phyloP scores from a whole-genome alignment of 345 rosid species.

The Pugionium dolabratum region DNA sequence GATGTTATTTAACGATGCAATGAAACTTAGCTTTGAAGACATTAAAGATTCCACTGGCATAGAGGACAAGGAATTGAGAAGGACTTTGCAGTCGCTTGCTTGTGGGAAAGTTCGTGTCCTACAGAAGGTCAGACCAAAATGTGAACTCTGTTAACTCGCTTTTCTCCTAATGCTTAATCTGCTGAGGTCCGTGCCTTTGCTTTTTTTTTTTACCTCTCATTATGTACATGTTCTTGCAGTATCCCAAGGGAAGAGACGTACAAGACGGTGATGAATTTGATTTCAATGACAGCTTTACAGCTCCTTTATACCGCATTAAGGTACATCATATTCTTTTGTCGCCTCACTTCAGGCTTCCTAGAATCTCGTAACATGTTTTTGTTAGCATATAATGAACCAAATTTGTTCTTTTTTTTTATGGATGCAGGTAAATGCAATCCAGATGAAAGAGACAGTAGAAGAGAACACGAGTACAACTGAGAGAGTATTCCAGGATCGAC shows the following conservation, averaged over 20 bases:
- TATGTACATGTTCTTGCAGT: conserved; percentile 43
- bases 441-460: conserved; percentile 99
- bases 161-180: conserved; percentile 18
- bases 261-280: conserved; percentile 84
- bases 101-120: conserved; percentile 97
- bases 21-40: conserved; percentile 87
- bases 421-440: conserved; percentile 96
- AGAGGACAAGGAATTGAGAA: conserved; percentile 91
- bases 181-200: not conserved
- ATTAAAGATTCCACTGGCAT: conserved; percentile 88
- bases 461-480: conserved; percentile 97
- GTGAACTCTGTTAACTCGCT: not conserved
- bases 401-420: conserved; percentile 5
- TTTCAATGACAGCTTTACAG: conserved; percentile 79
- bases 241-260: conserved; percentile 92
- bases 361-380: not conserved
- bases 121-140: conserved; percentile 58
- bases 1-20: conserved; percentile 95
- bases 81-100: conserved; percentile 96
- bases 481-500: conserved; percentile 97
- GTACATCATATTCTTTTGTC: conserved; percentile 36
- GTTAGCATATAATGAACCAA: conserved; percentile 3
- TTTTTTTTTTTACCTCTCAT: not conserved
- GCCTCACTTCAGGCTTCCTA: conserved; percentile 1
- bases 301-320: conserved; percentile 89